Base-by-base conservation (phyloP, 768 basidiomycete species). In the Auricularia auricula-judae region DNA sequence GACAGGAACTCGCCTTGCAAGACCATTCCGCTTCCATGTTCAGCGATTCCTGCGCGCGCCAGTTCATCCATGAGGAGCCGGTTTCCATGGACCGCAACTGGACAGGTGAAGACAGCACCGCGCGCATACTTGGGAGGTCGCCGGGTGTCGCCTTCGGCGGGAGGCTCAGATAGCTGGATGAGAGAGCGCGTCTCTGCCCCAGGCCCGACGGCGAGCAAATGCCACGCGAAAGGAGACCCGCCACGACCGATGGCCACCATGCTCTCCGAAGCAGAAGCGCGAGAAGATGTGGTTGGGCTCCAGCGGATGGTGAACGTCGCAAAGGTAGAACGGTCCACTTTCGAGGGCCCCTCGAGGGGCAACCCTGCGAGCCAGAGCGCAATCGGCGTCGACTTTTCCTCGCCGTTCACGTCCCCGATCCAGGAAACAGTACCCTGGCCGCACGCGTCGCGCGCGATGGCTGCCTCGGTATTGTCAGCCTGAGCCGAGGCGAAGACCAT, bases 361-460 rank as follows among this genome's bases (percentile, higher is more conserved):
- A 65, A 56, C 18, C 62, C 65, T 68, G 80, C 71, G 77, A 79
- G 78, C 4, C 76, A 73, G n/a, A 75, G 67, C 23, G 75, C 61
- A 11, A 78, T 67, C 8, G 67, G 68, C 36, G 72, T 69, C 8
- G 70, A 67, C 54, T 67, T 70, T 1, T 68, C 70, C 64, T 78
- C 76, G 51, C 71, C 68, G 44, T 74, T 74, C 4, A 72, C 70
- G 59, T 76, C 74, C 1, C 78, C 77, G 23, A 78, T 67, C 42
- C 74, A 81, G 7, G 76, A 74, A 43, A 81, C 56, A 5, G 23
- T 59, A 7, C 77, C 76, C 12, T 71, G 68, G 4, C 72, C 75
- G n/a, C 74, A 63, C 12, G 58, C 67, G 0, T 68, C 63, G 10
- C 66, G 67, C 2, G 72, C 69, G 34, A 77, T 67, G 42, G 77